Base-by-base conservation (phyloP, 371 early-diverging fungal genomes). In the Apophysomyces sp. region DNA sequence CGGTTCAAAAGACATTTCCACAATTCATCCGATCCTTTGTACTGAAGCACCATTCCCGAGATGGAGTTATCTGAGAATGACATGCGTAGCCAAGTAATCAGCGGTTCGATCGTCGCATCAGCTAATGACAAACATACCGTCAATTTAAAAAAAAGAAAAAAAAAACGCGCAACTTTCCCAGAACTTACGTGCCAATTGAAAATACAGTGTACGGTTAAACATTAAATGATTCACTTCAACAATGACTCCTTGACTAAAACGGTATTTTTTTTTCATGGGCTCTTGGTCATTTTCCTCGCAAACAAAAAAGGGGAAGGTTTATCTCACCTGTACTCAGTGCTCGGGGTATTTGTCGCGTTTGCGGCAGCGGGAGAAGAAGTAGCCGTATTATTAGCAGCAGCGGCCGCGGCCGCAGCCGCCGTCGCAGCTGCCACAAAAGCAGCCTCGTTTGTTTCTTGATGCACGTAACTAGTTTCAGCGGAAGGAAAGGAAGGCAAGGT, bases 81-180 rank as follows among this genome's bases (percentile, higher is more conserved):
- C 13, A 77, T 60, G 34, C 77, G 66, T 53, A 81, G 58, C 65
- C 81, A 78, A 29, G 73, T 72, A 30, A 81, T 60, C 57, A 81
- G 60, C 5, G 81, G 81, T n/a, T 81, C 81, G 60, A 81, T 81
- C 3, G 81, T 81, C 2, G 78, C 81, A 60, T 81, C 78, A 27
- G 72, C 81, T 81, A 62, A 0, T 24, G n/a, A n/a, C n/a, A n/a
- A n/a, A n/a, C n/a, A n/a, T n/a, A n/a, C n/a, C n/a, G n/a, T 15
- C n/a, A 53, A 16, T 15, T 5, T 51, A 11, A 18, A 21, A 26
- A 5, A 31, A 29, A 9, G 40, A 16, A 55, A 31, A 18, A 44
- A 26, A 27, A 21, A 9, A n/a, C 49, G 11, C 9, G 2, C 6
- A 16, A 3, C 9, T 44, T 0, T 21, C 21, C 9, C 27, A 44